Evolutionary conservation across 1,284 basidiomycete species (phyloP).

Genomic region (Rhodotorula sp.): DNA sequence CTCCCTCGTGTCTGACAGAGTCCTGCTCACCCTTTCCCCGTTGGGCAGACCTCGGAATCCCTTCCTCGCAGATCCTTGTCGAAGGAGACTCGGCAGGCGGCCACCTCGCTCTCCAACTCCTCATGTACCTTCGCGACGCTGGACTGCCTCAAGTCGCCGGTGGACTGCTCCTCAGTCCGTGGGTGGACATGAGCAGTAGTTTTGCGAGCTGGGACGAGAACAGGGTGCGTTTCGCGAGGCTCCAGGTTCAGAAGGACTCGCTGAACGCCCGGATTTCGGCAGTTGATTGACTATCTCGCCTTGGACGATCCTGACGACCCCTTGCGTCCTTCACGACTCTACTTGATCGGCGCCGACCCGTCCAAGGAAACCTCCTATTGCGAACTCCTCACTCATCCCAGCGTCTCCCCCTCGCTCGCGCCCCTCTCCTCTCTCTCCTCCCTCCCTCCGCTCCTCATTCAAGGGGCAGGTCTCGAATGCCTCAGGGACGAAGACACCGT

Average conservation of each 20-base stretch:
- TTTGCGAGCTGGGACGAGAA: slow-evolving; percentile 26
- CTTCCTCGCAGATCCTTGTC: slow-evolving; percentile 37
- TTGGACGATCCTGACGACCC: slow-evolving; percentile 3
- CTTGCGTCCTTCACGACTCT: not conserved
- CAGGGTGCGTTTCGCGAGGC: not conserved
- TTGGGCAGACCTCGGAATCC: slow-evolving; percentile 22
- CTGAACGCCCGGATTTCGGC: too few relatives aligned
- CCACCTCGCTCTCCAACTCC: slow-evolving; percentile 46
- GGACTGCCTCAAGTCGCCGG: slow-evolving; percentile 23
- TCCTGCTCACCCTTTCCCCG: not conserved
- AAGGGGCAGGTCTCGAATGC: slow-evolving; percentile 50
- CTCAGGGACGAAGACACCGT: slow-evolving; percentile 51
- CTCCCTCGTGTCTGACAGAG: too few relatives aligned
- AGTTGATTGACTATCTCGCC: slow-evolving; percentile 14
- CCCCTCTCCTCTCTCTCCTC: slow-evolving; percentile 24
- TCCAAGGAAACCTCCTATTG: not conserved
- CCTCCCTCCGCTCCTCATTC: slow-evolving; percentile 51
- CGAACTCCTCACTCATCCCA: slow-evolving; percentile 17
- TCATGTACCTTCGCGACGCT: slow-evolving; percentile 49
- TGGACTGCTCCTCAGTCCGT: slow-evolving; percentile 37
- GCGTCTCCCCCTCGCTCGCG: slow-evolving; percentile 33
- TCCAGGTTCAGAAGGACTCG: rapidly evolving
- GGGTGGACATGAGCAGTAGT: slow-evolving; percentile 38
- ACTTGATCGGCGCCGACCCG: slow-evolving; percentile 6
- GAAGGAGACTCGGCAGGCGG: slow-evolving; percentile 51